Percentiles rank a stretch among this genome's conserved stretches.
Conservation (phyloP, 169 alveolate genomes). For the Eimeria tenella region DNA sequence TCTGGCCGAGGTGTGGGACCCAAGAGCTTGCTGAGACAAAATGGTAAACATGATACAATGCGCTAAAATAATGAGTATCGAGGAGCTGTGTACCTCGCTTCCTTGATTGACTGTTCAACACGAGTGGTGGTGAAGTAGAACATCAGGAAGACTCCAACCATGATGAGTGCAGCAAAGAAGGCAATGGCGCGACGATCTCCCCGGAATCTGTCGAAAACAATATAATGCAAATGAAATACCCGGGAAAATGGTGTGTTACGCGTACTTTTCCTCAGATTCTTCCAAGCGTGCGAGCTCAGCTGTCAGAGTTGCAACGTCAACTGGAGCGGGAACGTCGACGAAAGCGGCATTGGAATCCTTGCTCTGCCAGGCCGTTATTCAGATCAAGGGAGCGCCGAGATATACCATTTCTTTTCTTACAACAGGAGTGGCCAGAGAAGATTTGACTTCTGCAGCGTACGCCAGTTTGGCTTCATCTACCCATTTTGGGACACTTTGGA, state of each 20-base stretch:
- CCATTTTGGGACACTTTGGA: slow-evolving; percentile 46
- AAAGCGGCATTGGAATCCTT: neutral
- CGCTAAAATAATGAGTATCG: neutral
- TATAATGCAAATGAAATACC: neutral
- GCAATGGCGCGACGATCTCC: slow-evolving; percentile 67
- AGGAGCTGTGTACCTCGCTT: slow-evolving; percentile 6
- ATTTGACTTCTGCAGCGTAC: slow-evolving; percentile 55
- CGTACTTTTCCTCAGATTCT: slow-evolving; percentile 56
- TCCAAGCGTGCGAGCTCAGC: slow-evolving; percentile 73
- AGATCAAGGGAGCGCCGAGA: neutral
- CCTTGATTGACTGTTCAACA: slow-evolving; percentile 51
- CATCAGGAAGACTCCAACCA: slow-evolving; percentile 63
- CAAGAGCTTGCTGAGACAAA: slow-evolving; percentile 41
- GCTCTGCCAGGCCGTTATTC: neutral
- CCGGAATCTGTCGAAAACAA: slow-evolving; percentile 1
- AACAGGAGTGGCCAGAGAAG: neutral
- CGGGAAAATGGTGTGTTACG: neutral
- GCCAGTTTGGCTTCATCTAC: slow-evolving; percentile 64
- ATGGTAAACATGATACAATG: neutral
- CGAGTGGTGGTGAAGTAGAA: slow-evolving; percentile 69
- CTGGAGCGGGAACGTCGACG: slow-evolving; percentile 18
- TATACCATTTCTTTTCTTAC: neutral
- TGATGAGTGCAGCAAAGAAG: slow-evolving; percentile 50
- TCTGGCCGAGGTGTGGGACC: slow-evolving; percentile 58
- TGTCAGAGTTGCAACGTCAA: slow-evolving; percentile 60